phyloP scores from a whole-genome alignment of 2,329 filamentous ascomycete genomes.

The Aspergillus ustus region DNA sequence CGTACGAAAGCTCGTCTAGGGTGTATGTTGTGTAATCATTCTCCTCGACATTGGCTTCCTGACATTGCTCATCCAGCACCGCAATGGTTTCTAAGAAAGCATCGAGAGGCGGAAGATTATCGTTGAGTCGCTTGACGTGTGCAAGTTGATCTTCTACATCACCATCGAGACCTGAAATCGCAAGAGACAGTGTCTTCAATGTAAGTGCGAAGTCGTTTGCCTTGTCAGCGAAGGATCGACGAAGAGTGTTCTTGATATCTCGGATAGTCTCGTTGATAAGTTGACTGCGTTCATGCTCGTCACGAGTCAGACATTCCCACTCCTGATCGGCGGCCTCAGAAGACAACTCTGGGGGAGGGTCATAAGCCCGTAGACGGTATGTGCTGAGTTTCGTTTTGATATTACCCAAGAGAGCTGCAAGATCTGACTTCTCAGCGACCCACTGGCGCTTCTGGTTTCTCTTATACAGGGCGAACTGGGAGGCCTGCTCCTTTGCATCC shows the following conservation, averaged over 20 bases:
- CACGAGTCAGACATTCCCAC: conserved; percentile 78
- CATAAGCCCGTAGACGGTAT: conserved; percentile 87
- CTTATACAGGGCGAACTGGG: conserved; percentile 86
- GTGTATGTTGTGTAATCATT: conserved; percentile 99
- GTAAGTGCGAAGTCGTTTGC: conserved; percentile 97
- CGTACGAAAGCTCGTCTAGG: conserved; percentile 93
- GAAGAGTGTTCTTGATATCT: conserved; percentile 96
- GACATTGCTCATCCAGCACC: conserved; percentile 82
- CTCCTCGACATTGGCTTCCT: conserved; percentile 97
- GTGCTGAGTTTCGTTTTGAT: conserved; percentile 99
- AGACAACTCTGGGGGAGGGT: conserved; percentile 82
- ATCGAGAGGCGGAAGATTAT: conserved; percentile 86
- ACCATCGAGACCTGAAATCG: conserved; percentile 95
- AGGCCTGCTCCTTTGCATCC: conserved; percentile 86
- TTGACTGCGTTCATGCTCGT: conserved; percentile 87
- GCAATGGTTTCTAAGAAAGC: conserved; percentile 88
- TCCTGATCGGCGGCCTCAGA: conserved; percentile 80
- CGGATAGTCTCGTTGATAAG: conserved; percentile 97
- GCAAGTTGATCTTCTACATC: conserved; percentile 93
- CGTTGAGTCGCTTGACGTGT: conserved; percentile 82
- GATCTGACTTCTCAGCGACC: conserved; percentile 97
- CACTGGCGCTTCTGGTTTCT: conserved; percentile 86
- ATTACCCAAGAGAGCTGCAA: conserved; percentile 90
- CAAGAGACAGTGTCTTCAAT: conserved; percentile 90
- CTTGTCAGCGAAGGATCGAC: conserved; percentile 93